Evolutionary conservation across 768 basidiomycete species (phyloP), one percentile per base, ranked within the genome.

Genomic region (Lactifluus rugatus): DNA sequence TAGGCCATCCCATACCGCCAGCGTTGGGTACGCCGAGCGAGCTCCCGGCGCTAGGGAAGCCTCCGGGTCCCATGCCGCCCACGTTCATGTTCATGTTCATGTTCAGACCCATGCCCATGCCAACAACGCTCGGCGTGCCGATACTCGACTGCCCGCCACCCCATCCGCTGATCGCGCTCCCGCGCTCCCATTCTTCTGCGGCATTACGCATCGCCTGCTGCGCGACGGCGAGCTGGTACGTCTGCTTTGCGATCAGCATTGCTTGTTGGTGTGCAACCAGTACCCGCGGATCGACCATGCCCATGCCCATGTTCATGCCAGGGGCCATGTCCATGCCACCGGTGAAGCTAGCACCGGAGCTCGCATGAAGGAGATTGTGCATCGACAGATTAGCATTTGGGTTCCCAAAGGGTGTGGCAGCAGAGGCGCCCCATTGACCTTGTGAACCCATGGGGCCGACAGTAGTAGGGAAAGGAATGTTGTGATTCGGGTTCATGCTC

Each of bases 151-250:
- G 56, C 5, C 55, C 62, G 19, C 73, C 70, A 17, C 66, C 66
- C 62, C 64, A 65, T 48, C 64, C 65, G 64, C 67, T 61, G 59
- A 66, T 68, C 7, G 74, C 80, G 53, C 87, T 89, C 7, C 81
- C 79, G 34, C 90, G 83, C 67, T 93, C 91, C 91, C 91, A 93
- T 67, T 93, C 89, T 32, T 93, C 91, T 19, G 80, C 89, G n/a
- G 91, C 91, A 8, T 84, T 82, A 8, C 83, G 85, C 80, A 92
- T 85, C 5, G 91, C 91, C 63, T 93, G 91, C 70, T 91, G 91
- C 5, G 91, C 91, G 44, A 93, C 86, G 2, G 91, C 87, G 75
- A 87, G 82, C 70, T 93, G 91, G 67, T 90, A 93, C 3, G 90
- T 83, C 70, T 93, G 91, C 70, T 93, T 93, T 52, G 91, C 91